Base-by-base conservation (phyloP, 805 yeast species). In the Ogataea methylovora region DNA sequence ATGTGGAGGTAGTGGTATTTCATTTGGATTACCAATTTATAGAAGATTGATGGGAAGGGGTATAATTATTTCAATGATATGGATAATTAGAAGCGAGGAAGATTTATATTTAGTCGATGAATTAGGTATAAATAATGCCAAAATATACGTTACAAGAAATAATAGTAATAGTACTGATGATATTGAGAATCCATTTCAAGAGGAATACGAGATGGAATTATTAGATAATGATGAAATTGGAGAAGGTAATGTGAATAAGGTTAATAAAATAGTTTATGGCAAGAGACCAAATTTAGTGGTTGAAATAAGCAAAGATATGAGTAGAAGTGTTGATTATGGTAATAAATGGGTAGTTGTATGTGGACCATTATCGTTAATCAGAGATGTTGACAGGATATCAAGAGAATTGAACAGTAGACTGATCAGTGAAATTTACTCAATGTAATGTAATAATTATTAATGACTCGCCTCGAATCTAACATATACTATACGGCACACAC, bases 1-100 rank as follows among this genome's bases (percentile, higher is more conserved):
- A 1, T 72, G 79, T 41, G 90, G 88, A 11, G 92, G 92, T 0
- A 73, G 85, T 2, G 88, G 90, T 1, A 69, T 82, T 9, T 76
- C 87, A 0, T 70, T 70, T 35, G 82, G 79, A 4, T 40, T 78
- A 8, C 77, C 83, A 0, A 27, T 78, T 1, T 69, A 63, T n/a
- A n/a, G n/a, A n/a, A n/a, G n/a, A n/a, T n/a, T n/a, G n/a, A n/a
- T n/a, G n/a, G n/a, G n/a, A n/a, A n/a, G n/a, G n/a, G n/a, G n/a
- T n/a, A n/a, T 45, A 63, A 64, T 30, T 57, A 66, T 37, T 58
- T 74, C 31, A 48, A 47, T 79, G 33, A 52, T 70, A 7, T 81
- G 90, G 90, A 58, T 76, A 16, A 58, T 73, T 0, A 56, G 68
- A 29, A 63, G 61, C 35, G 58, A 56, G 29, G 45, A 55, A 3